These are phyloP conservation scores for Fraxinus xanthoxyloides DNA, from an alignment of 305 asterid species.

Conservation along the genomic window DNA sequence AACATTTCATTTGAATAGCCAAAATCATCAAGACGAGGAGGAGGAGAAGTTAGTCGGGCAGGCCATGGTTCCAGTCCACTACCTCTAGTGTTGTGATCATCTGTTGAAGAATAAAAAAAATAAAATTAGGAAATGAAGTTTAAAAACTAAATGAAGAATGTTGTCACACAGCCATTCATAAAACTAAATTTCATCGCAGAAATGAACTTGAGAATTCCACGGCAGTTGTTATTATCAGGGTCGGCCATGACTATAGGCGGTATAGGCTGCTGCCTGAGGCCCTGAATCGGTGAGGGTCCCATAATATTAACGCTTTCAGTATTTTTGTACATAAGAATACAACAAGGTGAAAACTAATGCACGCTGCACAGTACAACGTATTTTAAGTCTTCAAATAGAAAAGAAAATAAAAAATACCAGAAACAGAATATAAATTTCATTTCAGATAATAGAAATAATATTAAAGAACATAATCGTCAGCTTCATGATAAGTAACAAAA, in stretches of 20 bases:
- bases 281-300: not conserved
- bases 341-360: not conserved
- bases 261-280: not conserved
- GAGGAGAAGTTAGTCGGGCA: conserved; percentile 79
- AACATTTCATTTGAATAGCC: conserved; percentile 84
- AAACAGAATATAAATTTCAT: not conserved
- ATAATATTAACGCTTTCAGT: not conserved
- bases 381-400: not conserved
- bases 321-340: not conserved
- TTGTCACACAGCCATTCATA: not conserved
- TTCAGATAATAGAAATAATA: not conserved
- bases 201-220: not conserved
- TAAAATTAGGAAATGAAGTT: conserved; percentile 2
- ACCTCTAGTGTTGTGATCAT: conserved; percentile 74
- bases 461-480: not conserved
- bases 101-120: conserved; percentile 40
- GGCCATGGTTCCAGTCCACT: conserved; percentile 97
- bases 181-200: not conserved
- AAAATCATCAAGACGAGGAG: conserved; percentile 95
- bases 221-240: not conserved
- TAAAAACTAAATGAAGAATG: not conserved
- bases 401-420: not conserved
- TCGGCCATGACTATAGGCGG: not conserved
- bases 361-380: not conserved
- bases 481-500: not conserved